Evolutionary conservation across 2,329 filamentous ascomycete species (phyloP), one percentile per base, ranked within the genome.

Genomic region (Ophiostoma australiae): DNA sequence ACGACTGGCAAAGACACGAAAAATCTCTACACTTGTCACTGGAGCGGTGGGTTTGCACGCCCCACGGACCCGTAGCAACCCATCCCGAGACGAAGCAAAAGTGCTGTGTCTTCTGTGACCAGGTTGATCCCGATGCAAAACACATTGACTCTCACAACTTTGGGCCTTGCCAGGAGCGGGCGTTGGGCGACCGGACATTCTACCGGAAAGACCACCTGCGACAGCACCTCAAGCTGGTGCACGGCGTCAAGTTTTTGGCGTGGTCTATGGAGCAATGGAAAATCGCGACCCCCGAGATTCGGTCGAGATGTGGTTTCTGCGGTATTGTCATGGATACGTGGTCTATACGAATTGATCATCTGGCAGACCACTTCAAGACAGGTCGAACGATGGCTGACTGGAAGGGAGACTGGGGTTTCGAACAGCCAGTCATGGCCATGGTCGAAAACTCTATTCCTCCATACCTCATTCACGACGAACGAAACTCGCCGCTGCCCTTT

Each of bases 1-100:
- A 90, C 75, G 88, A 90, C 78, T 90, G 88, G 88, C 87, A 89
- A 75, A 82, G 90, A 72, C 90, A 92, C 77, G 90, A 92, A 76
- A 90, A 90, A 74, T 89, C 87, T 69, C 81, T 88, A 74, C 90
- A 86, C 77, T 79, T 86, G 75, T 91, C 86, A 7, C 85, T 90
- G 0, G 88, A 87, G 80, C 83, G 83, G 71, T 92, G 85, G 90
- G 86, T 88, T 72, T 91, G 85, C 76, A 84, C 84, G 4, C 87
- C 87, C 65, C 83, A 86, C 65, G 87, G 87, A 0, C 80, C 86
- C 20, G 82, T 80, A 6, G 84, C 84, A 4, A 78, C 88, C 48
- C 86, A 89, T 71, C 84, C 87, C 1, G 84, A 88, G 1, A 88
- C 84, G n/a, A 86, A 87, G 37, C 79, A 84, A 68, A 76, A 82